Evolutionary conservation across 805 yeast species (phyloP), one percentile per base, ranked within the genome.

Genomic region (Saccharomycopsis lassenensis): DNA sequence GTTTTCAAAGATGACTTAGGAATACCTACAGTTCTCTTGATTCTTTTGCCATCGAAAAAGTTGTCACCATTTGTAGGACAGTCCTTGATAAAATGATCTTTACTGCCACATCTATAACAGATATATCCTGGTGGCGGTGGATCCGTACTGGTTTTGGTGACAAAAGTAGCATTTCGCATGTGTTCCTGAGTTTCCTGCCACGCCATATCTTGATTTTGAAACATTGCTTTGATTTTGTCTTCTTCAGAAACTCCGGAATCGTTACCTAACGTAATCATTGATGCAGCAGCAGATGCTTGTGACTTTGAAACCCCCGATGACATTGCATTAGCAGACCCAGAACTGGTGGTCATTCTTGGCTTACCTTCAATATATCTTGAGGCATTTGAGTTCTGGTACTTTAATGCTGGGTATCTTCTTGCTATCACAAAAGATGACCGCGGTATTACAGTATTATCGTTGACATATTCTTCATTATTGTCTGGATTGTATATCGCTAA

Each of bases 51-150:
- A 52, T 89, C 97, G 69, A 86, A 86, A 48, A 75, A 82, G 2
- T 95, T 95, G 57, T 89, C 97, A 29, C 73, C 75, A 51, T 83
- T 80, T 3, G 94, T 84, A 0, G 99, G 98, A 63, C 99, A 91
- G 49, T 86, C 84, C 52, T 81, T 82, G 41, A 91, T 89, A 86
- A 94, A 89, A 56, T 91, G 99, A 39, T 85, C 91, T 56, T 85
- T 83, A 20, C 82, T 84, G 33, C 97, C 97, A 62, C 99, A 91
- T 52, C 95, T 68, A 55, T 91, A 89, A 56, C 99, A 91, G 54
- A 89, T 80, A 51, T 91, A 91, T 1, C 94, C 94, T 5, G 95
- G 89, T 1, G 98, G 98, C 7, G 95, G 95, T 46, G 79, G 87
- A 14, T 33, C 37, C 22, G 27, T 37, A 18, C 67, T 67, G 50